phyloP scores from a whole-genome alignment of 768 basidiomycete genomes.

The Imleria badia region DNA sequence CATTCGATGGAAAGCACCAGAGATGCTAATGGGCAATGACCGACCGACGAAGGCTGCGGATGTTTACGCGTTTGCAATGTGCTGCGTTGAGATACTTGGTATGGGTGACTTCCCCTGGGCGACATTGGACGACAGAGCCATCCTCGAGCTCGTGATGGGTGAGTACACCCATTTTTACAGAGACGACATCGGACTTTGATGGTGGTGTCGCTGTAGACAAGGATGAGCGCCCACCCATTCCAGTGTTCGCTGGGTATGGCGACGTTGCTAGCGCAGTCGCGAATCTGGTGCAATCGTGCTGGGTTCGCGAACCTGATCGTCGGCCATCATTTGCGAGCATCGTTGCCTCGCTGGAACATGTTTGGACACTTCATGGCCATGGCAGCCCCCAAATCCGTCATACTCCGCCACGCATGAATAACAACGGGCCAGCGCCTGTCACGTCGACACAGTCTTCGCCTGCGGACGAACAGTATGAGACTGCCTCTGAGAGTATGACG shows the following conservation, averaged over 20 bases:
- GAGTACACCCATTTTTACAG: slow-evolving; percentile 15
- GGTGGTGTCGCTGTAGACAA: slow-evolving; percentile 37
- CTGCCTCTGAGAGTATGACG: slow-evolving; percentile 26
- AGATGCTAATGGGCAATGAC: slow-evolving; percentile 52
- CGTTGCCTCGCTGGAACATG: slow-evolving; percentile 42
- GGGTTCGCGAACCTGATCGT: slow-evolving; percentile 50
- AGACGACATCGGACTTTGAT: slow-evolving; percentile 19
- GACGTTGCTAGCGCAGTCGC: slow-evolving; percentile 34
- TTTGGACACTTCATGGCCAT: slow-evolving; percentile 41
- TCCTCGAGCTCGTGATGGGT: slow-evolving; percentile 54
- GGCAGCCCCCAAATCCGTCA: background rate
- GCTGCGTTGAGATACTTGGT: slow-evolving; percentile 60
- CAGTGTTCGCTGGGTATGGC: slow-evolving; percentile 33
- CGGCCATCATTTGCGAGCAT: slow-evolving; percentile 56
- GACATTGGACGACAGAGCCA: slow-evolving; percentile 47
- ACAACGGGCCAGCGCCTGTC: background rate
- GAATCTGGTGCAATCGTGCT: slow-evolving; percentile 52
- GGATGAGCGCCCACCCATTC: slow-evolving; percentile 51
- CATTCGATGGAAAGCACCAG: slow-evolving; percentile 71
- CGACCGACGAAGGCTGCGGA: slow-evolving; percentile 56
- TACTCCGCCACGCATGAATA: background rate
- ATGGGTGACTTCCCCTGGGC: slow-evolving; percentile 65
- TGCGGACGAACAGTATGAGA: slow-evolving; percentile 27
- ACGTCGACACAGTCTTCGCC: slow-evolving; percentile 18
- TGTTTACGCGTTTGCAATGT: slow-evolving; percentile 69